Evolutionary conservation across 768 basidiomycete species (phyloP).

Genomic region (Xerocomellus amylosporus): DNA sequence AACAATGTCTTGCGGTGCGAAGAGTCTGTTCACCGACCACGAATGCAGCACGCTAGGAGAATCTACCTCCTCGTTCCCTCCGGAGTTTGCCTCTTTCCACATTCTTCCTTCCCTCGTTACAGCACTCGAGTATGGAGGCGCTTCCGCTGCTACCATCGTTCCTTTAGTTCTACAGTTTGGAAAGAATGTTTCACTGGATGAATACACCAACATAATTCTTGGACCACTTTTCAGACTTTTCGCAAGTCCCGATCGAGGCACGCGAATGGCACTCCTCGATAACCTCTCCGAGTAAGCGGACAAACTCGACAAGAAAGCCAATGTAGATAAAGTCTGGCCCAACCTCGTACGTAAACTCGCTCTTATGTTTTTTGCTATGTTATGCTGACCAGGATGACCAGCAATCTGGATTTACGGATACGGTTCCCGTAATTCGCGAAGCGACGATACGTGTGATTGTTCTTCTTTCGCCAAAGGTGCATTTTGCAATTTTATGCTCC

Average conservation of each 20-base stretch:
- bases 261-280: conserved; percentile 90
- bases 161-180: conserved; percentile 85
- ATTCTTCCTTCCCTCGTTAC: conserved; percentile 85
- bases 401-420: conserved; percentile 97
- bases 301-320: conserved; percentile 80
- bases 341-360: conserved; percentile 57
- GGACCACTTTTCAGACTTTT: conserved; percentile 81
- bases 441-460: conserved; percentile 89
- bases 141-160: conserved; percentile 71
- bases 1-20: not conserved
- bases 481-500: not conserved
- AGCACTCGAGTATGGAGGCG: conserved; percentile 75
- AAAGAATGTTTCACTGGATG: conserved; percentile 60
- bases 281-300: conserved; percentile 80
- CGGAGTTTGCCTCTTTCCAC: conserved; percentile 78
- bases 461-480: conserved; percentile 79
- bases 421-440: conserved; percentile 90
- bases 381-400: conserved; percentile 28
- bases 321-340: conserved; percentile 90
- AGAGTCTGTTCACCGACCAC: not conserved
- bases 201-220: conserved; percentile 68
- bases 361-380: too few relatives aligned
- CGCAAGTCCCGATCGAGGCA: conserved; percentile 87
- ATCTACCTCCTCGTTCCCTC: conserved; percentile 74
- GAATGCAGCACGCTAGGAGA: conserved; percentile 70